Evolutionary conservation across 371 early-diverging fungal species (phyloP).

Genomic region (Lichtheimia ramosa): DNA sequence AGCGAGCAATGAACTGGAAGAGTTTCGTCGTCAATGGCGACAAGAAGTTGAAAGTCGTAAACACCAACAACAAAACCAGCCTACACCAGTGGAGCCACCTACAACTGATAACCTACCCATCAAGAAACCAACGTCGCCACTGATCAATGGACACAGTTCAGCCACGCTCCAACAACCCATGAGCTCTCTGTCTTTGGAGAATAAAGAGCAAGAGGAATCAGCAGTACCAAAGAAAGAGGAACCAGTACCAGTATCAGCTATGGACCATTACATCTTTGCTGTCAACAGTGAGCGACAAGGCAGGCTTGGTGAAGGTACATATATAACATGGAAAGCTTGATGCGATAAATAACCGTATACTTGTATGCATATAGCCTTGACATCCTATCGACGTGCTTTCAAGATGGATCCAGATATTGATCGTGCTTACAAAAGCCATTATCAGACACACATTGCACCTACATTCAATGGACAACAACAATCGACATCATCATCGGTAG

Average conservation of each 20-base stretch:
- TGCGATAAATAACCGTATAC: too few relatives aligned
- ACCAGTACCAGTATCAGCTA: slow-evolving; percentile 23
- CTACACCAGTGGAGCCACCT: not conserved
- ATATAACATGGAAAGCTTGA: not conserved
- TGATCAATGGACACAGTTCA: too few relatives aligned
- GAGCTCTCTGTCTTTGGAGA: slow-evolving; percentile 8
- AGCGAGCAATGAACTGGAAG: slow-evolving; percentile 27
- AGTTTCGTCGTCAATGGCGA: slow-evolving; percentile 48
- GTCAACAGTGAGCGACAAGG: slow-evolving; percentile 53
- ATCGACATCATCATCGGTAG: not conserved
- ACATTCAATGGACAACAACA: not conserved
- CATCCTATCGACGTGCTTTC: slow-evolving; percentile 53
- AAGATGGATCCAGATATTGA: slow-evolving; percentile 52
- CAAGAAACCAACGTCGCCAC: not conserved
- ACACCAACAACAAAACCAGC: slow-evolving; percentile 1
- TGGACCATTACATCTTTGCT: slow-evolving; percentile 51
- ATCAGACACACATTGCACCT: slow-evolving; percentile 28
- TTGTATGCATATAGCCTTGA: slow-evolving; percentile 37
- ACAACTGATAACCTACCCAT: not conserved
- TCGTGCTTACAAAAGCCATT: slow-evolving; percentile 39
- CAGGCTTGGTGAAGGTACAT: slow-evolving; percentile 49
- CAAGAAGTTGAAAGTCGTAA: slow-evolving; percentile 38
- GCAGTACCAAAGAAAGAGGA: slow-evolving; percentile 4
- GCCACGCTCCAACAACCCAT: slow-evolving; percentile 2
- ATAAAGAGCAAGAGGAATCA: slow-evolving; percentile 6